These are phyloP conservation scores for Exobasidium rhododendri DNA, from an alignment of 1,284 basidiomycete species.

Conservation along the genomic window DNA sequence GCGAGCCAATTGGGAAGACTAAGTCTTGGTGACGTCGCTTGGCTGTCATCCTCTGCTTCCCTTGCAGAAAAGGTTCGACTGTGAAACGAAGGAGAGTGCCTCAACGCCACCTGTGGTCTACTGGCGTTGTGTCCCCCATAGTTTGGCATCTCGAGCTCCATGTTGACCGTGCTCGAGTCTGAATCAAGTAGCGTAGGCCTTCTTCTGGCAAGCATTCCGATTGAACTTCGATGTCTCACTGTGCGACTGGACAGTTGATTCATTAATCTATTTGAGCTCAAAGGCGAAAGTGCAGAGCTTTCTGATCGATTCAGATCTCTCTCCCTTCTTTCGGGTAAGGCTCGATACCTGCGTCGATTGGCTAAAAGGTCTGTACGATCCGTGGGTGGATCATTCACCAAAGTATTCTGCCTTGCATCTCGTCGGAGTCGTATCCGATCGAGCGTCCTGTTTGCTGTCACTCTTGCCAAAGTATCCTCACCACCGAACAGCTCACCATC, in stretches of 20 bases:
- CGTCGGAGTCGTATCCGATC: no score
- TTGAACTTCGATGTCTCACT: background rate
- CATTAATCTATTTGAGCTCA: background rate
- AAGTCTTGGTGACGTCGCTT: background rate
- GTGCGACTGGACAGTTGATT: background rate
- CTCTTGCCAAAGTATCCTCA: no score
- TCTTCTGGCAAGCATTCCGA: background rate
- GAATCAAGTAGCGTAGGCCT: background rate
- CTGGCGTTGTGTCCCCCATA: background rate
- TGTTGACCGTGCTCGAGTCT: background rate
- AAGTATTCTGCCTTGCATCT: no score
- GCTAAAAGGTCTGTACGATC: no score
- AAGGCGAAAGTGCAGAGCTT: background rate
- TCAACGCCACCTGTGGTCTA: no score
- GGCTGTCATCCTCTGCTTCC: background rate
- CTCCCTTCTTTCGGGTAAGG: no score
- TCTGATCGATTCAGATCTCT: no score
- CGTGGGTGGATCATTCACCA: no score
- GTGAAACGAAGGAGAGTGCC: no score
- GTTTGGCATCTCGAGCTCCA: background rate
- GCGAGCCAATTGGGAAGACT: background rate
- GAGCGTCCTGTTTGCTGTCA: no score
- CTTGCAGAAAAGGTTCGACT: background rate
- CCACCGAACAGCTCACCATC: no score
- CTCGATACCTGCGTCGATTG: no score